These are phyloP conservation scores for Ogataea angusta DNA, from an alignment of 805 yeast genomes.

Conservation along the genomic window DNA sequence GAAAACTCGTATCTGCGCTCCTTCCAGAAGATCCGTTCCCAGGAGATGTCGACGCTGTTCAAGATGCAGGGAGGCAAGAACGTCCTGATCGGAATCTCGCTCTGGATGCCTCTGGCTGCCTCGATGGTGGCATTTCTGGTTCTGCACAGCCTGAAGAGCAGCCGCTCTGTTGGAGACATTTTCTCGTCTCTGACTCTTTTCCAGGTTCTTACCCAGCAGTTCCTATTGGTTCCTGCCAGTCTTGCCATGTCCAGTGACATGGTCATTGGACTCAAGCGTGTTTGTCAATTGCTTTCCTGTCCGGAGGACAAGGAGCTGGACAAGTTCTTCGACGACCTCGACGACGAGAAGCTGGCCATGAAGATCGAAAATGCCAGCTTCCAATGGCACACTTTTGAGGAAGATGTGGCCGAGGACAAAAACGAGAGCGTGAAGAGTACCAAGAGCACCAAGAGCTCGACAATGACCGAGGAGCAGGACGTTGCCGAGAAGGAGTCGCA, in stretches of 20 bases:
- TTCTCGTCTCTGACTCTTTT: conserved; percentile 70
- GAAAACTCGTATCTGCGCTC: conserved; percentile 68
- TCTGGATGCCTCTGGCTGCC: conserved; percentile 59
- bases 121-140: conserved; percentile 59
- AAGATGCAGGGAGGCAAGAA: conserved; percentile 63
- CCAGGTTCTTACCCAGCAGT: conserved; percentile 56
- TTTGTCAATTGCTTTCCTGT: conserved; percentile 47
- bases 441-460: background rate
- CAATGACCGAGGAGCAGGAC: background rate
- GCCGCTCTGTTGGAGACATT: conserved; percentile 53
- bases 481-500: conserved; percentile 1
- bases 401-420: conserved; percentile 27
- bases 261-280: conserved; percentile 55
- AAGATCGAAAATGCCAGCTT: conserved; percentile 54
- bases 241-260: conserved; percentile 66
- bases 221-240: conserved; percentile 68
- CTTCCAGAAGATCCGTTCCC: conserved; percentile 50
- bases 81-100: conserved; percentile 52
- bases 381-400: conserved; percentile 57
- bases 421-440: background rate
- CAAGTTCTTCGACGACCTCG: conserved; percentile 17
- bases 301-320: conserved; percentile 38
- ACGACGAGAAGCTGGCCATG: conserved; percentile 40
- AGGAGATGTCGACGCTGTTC: conserved; percentile 60
- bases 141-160: conserved; percentile 33